Conservation (phyloP, 106 monocot species). For the Vanilla planifolia region DNA sequence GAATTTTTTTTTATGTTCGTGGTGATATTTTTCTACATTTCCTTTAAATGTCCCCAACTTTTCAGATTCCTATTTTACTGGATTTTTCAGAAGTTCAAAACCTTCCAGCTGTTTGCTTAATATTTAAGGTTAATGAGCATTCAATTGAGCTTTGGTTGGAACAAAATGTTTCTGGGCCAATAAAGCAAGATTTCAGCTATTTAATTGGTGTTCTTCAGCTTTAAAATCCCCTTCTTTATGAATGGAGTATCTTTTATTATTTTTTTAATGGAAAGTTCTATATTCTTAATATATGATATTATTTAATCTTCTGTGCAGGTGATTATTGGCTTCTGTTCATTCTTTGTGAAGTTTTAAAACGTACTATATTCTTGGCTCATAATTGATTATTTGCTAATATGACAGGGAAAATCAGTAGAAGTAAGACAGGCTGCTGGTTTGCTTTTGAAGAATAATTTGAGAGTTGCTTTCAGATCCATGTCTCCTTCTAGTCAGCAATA, state of each 20-base stretch:
- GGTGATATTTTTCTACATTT: too few relatives aligned
- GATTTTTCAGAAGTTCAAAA: too few relatives aligned
- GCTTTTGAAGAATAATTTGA: constrained; percentile 83
- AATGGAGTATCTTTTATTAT: neutral
- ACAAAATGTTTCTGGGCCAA: neutral
- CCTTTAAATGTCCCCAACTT: too few relatives aligned
- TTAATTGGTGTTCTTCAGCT: neutral
- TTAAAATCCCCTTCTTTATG: neutral
- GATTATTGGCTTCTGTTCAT: too few relatives aligned
- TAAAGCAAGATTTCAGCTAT: neutral
- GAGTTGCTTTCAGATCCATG: constrained; percentile 48
- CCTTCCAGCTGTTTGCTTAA: neutral
- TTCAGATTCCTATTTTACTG: too few relatives aligned
- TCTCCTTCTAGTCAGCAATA: constrained; percentile 66
- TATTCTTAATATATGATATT: too few relatives aligned
- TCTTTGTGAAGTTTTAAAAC: too few relatives aligned
- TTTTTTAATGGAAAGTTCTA: too few relatives aligned
- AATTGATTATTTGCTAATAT: neutral
- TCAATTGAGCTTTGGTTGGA: neutral
- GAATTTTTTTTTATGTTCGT: too few relatives aligned
- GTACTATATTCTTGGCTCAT: neutral
- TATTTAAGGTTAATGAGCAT: neutral
- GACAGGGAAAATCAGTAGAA: constrained; percentile 73
- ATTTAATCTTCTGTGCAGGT: too few relatives aligned
- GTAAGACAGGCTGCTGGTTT: constrained; percentile 91